These are phyloP conservation scores for Russula olivacea DNA, from an alignment of 768 basidiomycete genomes.

Conservation along the genomic window DNA sequence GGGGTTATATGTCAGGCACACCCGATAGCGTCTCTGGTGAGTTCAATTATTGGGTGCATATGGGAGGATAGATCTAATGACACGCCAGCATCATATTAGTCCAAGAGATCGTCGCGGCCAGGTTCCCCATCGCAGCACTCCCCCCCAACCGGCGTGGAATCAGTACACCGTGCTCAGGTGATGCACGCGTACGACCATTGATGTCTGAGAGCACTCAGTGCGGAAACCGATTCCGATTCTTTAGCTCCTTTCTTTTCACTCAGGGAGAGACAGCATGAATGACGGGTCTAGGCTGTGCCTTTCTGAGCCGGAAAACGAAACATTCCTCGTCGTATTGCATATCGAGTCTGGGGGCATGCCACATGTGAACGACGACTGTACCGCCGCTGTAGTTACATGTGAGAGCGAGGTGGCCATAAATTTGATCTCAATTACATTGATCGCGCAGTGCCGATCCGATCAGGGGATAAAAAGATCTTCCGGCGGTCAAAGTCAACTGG, in stretches of 20 bases:
- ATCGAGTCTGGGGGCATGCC: no score
- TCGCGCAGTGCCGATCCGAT: neutral
- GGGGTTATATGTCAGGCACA: no score
- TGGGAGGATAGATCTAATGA: neutral
- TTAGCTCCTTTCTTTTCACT: no score
- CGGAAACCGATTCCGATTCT: neutral
- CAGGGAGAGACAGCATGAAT: no score
- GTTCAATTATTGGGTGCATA: no score
- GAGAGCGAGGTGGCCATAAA: neutral
- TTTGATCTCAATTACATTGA: neutral
- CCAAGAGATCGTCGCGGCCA: neutral
- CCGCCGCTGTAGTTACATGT: neutral
- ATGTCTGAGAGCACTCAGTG: neutral
- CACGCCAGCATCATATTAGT: neutral
- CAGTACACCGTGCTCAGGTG: neutral
- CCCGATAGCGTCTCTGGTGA: no score
- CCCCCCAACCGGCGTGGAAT: neutral
- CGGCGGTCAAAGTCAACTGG: no score
- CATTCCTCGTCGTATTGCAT: no score
- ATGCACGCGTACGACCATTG: neutral
- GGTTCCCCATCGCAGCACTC: neutral
- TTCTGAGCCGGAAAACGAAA: no score
- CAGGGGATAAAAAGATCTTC: neutral
- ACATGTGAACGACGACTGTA: no score
- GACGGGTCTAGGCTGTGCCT: no score